These are phyloP conservation scores for Aspergillus mulundensis DNA, from an alignment of 495 filamentous ascomycete species.

Conservation along the genomic window DNA sequence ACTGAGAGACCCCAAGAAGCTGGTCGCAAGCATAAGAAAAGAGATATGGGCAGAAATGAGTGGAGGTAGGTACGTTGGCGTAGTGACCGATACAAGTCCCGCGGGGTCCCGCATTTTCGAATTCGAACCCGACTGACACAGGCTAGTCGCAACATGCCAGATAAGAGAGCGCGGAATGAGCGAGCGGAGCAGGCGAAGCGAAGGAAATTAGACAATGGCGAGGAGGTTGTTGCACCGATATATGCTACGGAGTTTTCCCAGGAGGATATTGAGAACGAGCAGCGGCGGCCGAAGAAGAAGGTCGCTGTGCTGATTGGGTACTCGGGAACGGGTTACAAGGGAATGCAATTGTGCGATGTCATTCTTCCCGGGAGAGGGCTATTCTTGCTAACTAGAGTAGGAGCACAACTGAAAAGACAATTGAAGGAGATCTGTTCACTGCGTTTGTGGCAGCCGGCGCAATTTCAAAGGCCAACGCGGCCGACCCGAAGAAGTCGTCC, in stretches of 20 bases:
- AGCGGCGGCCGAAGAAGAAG: conserved; percentile 86
- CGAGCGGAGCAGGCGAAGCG: conserved; percentile 55
- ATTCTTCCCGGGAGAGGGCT: neutral
- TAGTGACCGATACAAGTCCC: neutral
- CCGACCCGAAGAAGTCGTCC: conserved; percentile 94
- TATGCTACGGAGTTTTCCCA: conserved; percentile 58
- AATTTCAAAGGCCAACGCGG: conserved; percentile 92
- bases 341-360: conserved; percentile 72
- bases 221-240: conserved; percentile 33
- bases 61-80: conserved; percentile 59
- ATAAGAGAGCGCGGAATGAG: conserved; percentile 61
- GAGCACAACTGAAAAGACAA: conserved; percentile 69
- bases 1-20: conserved; percentile 31
- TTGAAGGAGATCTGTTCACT: conserved; percentile 92
- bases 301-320: conserved; percentile 94
- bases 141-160: conserved; percentile 58
- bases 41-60: conserved; percentile 62
- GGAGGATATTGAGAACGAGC: conserved; percentile 81
- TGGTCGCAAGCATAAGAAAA: conserved; percentile 52
- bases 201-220: conserved; percentile 48
- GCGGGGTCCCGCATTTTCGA: neutral
- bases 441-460: conserved; percentile 87
- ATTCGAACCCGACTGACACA: conserved; percentile 48
- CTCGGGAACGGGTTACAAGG: conserved; percentile 93
- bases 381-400: conserved; percentile 38